Evolutionary conservation across 805 yeast species (phyloP).

Genomic region (Candida manassasensis): DNA sequence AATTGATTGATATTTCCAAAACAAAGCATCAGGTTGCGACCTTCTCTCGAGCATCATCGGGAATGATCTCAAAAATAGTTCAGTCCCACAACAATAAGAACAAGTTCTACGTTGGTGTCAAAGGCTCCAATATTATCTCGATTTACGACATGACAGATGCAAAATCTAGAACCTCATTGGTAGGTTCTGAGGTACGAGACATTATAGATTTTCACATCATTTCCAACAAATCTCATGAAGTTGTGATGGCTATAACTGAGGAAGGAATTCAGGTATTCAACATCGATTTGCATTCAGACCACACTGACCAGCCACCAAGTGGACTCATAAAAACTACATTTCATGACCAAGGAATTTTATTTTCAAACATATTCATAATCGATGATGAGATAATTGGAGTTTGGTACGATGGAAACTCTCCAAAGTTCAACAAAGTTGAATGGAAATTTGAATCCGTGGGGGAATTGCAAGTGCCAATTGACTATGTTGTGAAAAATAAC

Average conservation of each 20-base stretch:
- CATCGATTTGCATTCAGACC: slow-evolving; percentile 9
- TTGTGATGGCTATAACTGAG: slow-evolving; percentile 24
- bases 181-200: slow-evolving; percentile 16
- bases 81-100: slow-evolving; percentile 28
- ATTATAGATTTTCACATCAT: not conserved
- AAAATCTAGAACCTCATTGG: slow-evolving; percentile 25
- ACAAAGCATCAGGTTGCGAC: slow-evolving; percentile 4
- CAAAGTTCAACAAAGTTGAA: slow-evolving; percentile 17
- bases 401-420: slow-evolving; percentile 30
- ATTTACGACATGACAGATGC: slow-evolving; percentile 25
- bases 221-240: slow-evolving; percentile 10
- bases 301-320: slow-evolving; percentile 7
- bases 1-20: slow-evolving; percentile 24
- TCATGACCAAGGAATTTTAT: slow-evolving; percentile 10
- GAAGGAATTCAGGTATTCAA: slow-evolving; percentile 29
- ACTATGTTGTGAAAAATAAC: slow-evolving; percentile 11
- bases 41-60: slow-evolving; percentile 15
- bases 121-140: slow-evolving; percentile 25
- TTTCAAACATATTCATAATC: slow-evolving; percentile 27
- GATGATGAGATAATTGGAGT: slow-evolving; percentile 29
- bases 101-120: slow-evolving; percentile 29
- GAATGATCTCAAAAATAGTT: slow-evolving; percentile 25
- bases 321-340: slow-evolving; percentile 14
- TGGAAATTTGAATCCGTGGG: slow-evolving; percentile 12
- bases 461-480: slow-evolving; percentile 10